Percentiles rank a stretch among this genome's conserved stretches.
These are phyloP conservation scores for Pyracantha coccinea DNA, from an alignment of 331 rosid genomes.

Conservation along the genomic window DNA sequence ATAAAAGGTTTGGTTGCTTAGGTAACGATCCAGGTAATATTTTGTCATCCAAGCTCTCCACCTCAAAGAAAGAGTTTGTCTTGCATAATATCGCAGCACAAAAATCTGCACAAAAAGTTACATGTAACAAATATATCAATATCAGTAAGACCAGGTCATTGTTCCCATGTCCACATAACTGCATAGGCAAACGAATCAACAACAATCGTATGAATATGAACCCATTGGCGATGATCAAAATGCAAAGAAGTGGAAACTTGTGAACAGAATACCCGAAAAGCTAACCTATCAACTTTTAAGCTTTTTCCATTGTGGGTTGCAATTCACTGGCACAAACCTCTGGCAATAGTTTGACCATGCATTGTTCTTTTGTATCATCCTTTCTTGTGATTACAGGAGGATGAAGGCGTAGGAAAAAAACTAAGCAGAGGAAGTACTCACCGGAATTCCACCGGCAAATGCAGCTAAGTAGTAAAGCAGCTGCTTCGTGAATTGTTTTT, in stretches of 20 bases:
- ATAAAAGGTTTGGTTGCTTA: constrained; percentile 75
- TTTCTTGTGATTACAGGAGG: background rate
- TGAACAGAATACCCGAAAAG: background rate
- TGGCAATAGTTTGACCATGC: background rate
- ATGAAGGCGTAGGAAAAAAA: constrained; percentile 21
- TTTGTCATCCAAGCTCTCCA: constrained; percentile 99
- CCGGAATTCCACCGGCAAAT: constrained; percentile 98
- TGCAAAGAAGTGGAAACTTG: background rate
- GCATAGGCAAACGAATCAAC: background rate
- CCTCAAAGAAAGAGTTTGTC: constrained; percentile 81
- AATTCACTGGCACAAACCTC: background rate
- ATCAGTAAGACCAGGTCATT: background rate
- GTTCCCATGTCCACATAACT: background rate
- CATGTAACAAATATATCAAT: constrained; percentile 11
- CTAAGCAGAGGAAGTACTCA: constrained; percentile 70
- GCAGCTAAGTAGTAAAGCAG: constrained; percentile 81
- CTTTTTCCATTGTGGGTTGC: background rate
- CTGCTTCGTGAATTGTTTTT: constrained; percentile 78
- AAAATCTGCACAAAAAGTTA: constrained; percentile 48
- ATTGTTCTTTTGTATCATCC: too few relatives aligned
- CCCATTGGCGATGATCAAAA: background rate
- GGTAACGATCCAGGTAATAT: constrained; percentile 80
- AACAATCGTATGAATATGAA: background rate
- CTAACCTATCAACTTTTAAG: background rate
- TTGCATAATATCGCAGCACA: constrained; percentile 82